phyloP scores from a whole-genome alignment of 257 asterid genomes.

The Cynanchum wilfordii region DNA sequence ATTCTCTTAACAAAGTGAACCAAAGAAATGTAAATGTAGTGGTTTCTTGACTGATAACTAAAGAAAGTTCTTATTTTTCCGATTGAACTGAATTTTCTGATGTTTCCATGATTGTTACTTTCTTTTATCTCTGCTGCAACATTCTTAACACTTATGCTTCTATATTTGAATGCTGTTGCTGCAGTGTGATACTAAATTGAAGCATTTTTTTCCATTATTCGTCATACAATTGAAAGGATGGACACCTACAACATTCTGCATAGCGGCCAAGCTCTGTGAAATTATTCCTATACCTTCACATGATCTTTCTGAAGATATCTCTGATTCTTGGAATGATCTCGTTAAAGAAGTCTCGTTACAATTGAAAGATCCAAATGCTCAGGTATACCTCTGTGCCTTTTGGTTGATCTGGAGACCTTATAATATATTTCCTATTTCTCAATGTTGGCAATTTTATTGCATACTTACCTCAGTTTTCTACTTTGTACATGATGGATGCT shows the following conservation, averaged over 20 bases:
- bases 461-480: too few species aligned
- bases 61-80: background rate
- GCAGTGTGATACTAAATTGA: constrained; percentile 76
- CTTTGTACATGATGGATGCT: background rate
- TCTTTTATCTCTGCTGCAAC: background rate
- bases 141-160: background rate
- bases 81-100: too few species aligned
- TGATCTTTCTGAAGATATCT: constrained; percentile 42
- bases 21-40: background rate
- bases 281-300: constrained; percentile 28
- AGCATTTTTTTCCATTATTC: constrained; percentile 69
- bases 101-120: background rate
- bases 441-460: too few species aligned
- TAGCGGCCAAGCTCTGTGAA: constrained; percentile 55
- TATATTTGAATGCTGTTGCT: constrained; percentile 12
- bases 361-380: constrained; percentile 82
- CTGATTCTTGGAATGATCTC: constrained; percentile 56
- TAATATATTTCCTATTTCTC: too few species aligned
- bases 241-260: constrained; percentile 53
- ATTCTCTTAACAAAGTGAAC: background rate
- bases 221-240: constrained; percentile 49
- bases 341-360: constrained; percentile 57
- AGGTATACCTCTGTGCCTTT: constrained; percentile 36
- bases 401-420: background rate
- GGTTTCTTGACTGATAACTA: background rate